Base-by-base conservation (phyloP, 2,329 filamentous ascomycete species). In the Clarireedia hainanense region DNA sequence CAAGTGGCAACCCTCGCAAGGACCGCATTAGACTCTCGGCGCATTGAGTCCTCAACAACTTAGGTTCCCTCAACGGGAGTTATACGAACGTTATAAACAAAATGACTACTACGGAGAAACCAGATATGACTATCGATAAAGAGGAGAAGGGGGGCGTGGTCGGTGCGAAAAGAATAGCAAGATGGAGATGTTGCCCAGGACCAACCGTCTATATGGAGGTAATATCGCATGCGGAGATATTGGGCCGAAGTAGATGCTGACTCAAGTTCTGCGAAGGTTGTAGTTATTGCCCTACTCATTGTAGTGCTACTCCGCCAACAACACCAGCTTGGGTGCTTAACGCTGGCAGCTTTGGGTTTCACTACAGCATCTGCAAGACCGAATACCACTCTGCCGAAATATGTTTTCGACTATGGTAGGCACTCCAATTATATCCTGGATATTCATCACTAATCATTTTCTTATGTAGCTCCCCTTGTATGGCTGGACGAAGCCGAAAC, bases 401-500 rank as follows among this genome's bases (percentile, higher is more conserved):
- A 72, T 67, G 73, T 75, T 20, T 59, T 74, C 12, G 71, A 74
- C 49, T 76, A 76, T 64, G 75, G 75, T 76, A 65, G 23, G 37
- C 26, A 20, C 17, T n/a, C n/a, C 30, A 14, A 37, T 34, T 17
- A 5, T 6, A 15, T 4, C 36, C 52, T 23, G 10, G 42, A 42
- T 39, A 10, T 12, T 34, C 6, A 43, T 9, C 50, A 46, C 52
- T 55, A 55, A 55, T 42, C 36, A n/a, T 10, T 24, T 7, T 17
- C 2, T 36, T 36, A 7, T 43, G 23, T 45, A 80, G 78, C 77
- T 36, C 78, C 78, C 6, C 58, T 80, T 4, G 71, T 79, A 36
- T 80, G 75, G 71, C 71, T 80, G 7, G 72, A 79, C 59, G 72
- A 72, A 26, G 59, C 70, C 58, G 78, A 80, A 58, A 61, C 66